Evolutionary conservation across 306 rosid genomes (phyloP).

Genomic region (Malus domestica): DNA sequence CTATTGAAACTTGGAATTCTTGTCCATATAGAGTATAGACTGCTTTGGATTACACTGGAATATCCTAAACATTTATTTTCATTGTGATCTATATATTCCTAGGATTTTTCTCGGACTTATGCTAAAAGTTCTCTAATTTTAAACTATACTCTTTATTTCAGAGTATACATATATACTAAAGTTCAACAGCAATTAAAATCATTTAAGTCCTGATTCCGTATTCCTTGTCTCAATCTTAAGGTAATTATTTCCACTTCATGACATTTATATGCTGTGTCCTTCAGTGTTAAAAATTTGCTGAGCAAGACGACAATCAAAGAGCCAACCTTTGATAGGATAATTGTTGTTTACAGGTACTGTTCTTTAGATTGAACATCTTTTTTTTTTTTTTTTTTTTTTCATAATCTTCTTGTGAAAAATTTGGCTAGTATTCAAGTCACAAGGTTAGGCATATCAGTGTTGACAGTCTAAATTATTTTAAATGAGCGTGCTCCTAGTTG

Average conservation of each 20-base stretch:
- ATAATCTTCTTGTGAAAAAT: not conserved
- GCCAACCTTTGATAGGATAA: slow-evolving; percentile 95
- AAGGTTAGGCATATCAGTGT: not conserved
- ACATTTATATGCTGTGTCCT: slow-evolving; percentile 24
- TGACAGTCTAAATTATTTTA: not conserved
- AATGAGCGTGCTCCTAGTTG: not conserved
- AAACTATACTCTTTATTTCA: not conserved
- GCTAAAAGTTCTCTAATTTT: not conserved
- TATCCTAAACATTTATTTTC: not conserved
- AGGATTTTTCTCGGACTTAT: not conserved
- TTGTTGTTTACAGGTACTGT: slow-evolving; percentile 85
- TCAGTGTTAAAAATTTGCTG: slow-evolving; percentile 54
- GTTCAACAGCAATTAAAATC: not conserved
- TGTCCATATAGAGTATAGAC: not conserved
- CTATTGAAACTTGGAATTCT: not conserved
- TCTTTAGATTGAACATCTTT: not conserved
- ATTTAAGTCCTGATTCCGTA: not conserved
- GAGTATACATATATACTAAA: not conserved
- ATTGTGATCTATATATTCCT: not conserved
- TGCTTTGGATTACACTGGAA: not conserved
- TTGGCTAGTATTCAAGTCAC: not conserved
- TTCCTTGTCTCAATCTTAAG: not conserved
- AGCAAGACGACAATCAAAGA: slow-evolving; percentile 82
- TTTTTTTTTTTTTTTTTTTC: not conserved
- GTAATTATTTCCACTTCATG: not conserved